Evolutionary conservation across 2,329 filamentous ascomycete species (phyloP).

Genomic region (Aureobasidium sp.): DNA sequence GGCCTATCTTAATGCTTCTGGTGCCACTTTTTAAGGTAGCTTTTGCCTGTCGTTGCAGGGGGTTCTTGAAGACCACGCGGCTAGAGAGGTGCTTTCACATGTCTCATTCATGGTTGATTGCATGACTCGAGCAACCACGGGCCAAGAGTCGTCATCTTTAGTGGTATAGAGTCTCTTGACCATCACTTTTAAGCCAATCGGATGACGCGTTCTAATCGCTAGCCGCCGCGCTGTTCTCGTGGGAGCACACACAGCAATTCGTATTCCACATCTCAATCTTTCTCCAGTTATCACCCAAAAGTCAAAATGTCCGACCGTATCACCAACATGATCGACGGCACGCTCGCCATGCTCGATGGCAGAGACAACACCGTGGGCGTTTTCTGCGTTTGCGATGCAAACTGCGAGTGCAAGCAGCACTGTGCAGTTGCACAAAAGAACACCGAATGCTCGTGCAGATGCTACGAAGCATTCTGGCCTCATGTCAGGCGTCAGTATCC

Average conservation of each 20-base stretch:
- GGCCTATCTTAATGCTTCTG: not conserved
- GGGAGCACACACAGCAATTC: not conserved
- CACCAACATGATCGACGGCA: not conserved
- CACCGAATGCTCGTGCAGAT: not conserved
- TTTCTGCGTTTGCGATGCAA: not conserved
- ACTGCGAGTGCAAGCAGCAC: not conserved
- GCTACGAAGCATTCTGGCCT: not conserved
- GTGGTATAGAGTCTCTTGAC: too few relatives aligned
- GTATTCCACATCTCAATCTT: not conserved
- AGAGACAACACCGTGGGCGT: not conserved
- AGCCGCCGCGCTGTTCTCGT: not conserved
- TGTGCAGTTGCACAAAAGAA: not conserved
- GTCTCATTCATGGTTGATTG: not conserved
- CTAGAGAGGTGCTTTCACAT: not conserved
- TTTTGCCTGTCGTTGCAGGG: not conserved
- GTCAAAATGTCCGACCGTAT: not conserved
- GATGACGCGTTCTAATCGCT: not conserved
- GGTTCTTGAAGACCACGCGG: not conserved
- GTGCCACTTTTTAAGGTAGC: not conserved
- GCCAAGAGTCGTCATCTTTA: not conserved
- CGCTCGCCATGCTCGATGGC: not conserved
- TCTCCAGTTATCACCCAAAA: not conserved
- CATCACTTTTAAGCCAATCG: not conserved
- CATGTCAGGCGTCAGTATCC: not conserved
- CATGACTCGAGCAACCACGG: not conserved